A percentile compares a stretch with the other conserved stretches of the same genome.
Evolutionary conservation across 2,329 filamentous ascomycete species (phyloP).

Genomic region (Berkeleyomyces basicola): DNA sequence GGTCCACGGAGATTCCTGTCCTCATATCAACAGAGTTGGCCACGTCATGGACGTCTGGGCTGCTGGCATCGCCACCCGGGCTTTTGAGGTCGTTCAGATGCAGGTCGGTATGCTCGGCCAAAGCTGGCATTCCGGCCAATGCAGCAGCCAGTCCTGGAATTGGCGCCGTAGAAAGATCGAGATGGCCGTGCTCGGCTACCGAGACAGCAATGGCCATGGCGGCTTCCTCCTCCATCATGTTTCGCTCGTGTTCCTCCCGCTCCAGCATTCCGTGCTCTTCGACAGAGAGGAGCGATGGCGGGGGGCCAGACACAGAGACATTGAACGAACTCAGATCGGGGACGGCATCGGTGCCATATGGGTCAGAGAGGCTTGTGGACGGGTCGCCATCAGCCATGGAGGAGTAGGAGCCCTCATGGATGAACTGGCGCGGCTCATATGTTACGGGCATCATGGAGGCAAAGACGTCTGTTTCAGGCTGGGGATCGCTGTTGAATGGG

Average conservation of each 20-base stretch:
- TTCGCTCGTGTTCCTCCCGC: slow-evolving; percentile 7
- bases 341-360: slow-evolving; percentile 28
- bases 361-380: slow-evolving; percentile 20
- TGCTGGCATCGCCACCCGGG: slow-evolving; percentile 2
- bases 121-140: slow-evolving; percentile 7
- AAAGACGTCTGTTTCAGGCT: slow-evolving; percentile 10
- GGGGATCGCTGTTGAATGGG: slow-evolving; percentile 8
- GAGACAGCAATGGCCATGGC: slow-evolving; percentile 11
- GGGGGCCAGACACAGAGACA: slow-evolving; percentile 16
- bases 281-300: slow-evolving; percentile 24
- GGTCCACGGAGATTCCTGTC: neutral
- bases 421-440: slow-evolving; percentile 33
- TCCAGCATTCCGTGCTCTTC: slow-evolving; percentile 18
- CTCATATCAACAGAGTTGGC: neutral
- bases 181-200: slow-evolving; percentile 9
- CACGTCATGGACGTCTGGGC: neutral
- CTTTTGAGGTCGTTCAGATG: slow-evolving; percentile 9
- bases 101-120: slow-evolving; percentile 18
- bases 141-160: slow-evolving; percentile 6
- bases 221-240: slow-evolving; percentile 9
- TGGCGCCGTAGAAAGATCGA: slow-evolving; percentile 11
- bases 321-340: slow-evolving; percentile 29
- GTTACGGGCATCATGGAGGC: slow-evolving; percentile 31
- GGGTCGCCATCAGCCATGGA: slow-evolving; percentile 26
- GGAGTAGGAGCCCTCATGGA: slow-evolving; percentile 31